Evolutionary conservation across 148 eudicot species (phyloP).

Genomic region (Oxyria digyna): DNA sequence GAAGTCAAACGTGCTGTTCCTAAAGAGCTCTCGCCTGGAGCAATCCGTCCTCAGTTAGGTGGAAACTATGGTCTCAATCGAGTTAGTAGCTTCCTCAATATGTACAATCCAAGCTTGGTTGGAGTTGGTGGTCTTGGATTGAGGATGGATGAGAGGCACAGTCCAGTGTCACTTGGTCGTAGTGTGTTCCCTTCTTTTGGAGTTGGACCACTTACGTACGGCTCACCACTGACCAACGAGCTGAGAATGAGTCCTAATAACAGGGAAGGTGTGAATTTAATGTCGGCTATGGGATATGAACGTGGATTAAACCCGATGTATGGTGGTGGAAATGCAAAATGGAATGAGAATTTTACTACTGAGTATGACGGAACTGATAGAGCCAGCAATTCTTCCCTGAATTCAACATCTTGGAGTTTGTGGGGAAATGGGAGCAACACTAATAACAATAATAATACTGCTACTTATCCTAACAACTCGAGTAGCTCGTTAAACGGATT

Average conservation of each 20-base stretch:
- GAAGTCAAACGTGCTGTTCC: slow-evolving; percentile 98
- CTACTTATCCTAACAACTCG: slow-evolving; percentile 28
- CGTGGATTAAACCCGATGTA: slow-evolving; percentile 36
- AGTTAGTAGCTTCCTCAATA: slow-evolving; percentile 55
- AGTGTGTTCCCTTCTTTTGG: slow-evolving; percentile 63
- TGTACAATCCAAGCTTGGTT: slow-evolving; percentile 36
- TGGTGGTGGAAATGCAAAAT: slow-evolving; percentile 27
- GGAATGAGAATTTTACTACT: slow-evolving; percentile 30
- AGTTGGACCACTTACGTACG: slow-evolving; percentile 41
- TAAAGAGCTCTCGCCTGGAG: slow-evolving; percentile 77
- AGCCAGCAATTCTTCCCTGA: slow-evolving; percentile 36
- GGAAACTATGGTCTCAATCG: slow-evolving; percentile 49
- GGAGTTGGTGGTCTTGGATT: slow-evolving; percentile 55
- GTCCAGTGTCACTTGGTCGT: slow-evolving; percentile 47
- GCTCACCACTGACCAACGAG: slow-evolving; percentile 41
- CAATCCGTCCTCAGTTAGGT: slow-evolving; percentile 45
- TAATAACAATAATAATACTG: too few relatives aligned
- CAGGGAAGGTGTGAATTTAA: slow-evolving; percentile 33
- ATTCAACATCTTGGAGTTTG: slow-evolving; percentile 37
- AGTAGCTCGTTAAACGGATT: slow-evolving; percentile 26
- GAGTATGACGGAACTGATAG: slow-evolving; percentile 41
- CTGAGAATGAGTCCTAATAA: slow-evolving; percentile 40
- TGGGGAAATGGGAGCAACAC: slow-evolving; percentile 76
- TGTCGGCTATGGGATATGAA: slow-evolving; percentile 37
- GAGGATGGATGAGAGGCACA: slow-evolving; percentile 60